These are phyloP conservation scores for Erythrobasidium yunnanense DNA, from an alignment of 768 basidiomycete species.

Conservation along the genomic window DNA sequence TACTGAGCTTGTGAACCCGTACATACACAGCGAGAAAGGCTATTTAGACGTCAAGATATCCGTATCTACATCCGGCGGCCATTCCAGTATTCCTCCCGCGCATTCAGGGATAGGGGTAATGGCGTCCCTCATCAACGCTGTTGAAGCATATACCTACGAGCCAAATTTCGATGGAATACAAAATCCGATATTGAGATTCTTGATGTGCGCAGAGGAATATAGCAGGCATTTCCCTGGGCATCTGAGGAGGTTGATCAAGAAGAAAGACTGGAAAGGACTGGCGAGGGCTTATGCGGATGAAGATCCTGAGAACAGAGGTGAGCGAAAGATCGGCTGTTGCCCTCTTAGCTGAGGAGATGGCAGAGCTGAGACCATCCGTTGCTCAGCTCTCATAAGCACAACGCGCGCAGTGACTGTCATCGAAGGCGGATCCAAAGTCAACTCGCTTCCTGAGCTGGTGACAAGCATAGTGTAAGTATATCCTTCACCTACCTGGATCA, in stretches of 20 bases:
- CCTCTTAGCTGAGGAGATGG: no score
- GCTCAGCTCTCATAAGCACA: background rate
- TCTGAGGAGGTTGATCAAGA: background rate
- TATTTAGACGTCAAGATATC: slow-evolving; percentile 7
- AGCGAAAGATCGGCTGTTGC: background rate
- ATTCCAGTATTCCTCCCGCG: slow-evolving; percentile 9
- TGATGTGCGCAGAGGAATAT: slow-evolving; percentile 4
- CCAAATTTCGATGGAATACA: background rate
- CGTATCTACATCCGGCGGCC: background rate
- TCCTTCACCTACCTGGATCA: background rate
- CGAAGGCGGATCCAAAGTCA: background rate
- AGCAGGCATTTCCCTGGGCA: background rate
- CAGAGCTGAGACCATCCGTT: background rate
- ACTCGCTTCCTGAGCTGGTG: background rate
- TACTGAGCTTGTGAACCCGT: no score
- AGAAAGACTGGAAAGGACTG: background rate
- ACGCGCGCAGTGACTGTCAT: background rate
- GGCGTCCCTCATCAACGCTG: background rate
- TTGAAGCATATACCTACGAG: background rate
- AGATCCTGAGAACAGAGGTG: background rate
- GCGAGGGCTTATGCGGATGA: background rate
- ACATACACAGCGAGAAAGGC: slow-evolving; percentile 19
- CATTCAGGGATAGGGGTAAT: slow-evolving; percentile 23
- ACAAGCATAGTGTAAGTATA: background rate
- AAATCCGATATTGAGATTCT: slow-evolving; percentile 13